phyloP scores from a whole-genome alignment of 352 stramenopile species.

The Phytophthora nicotianae region DNA sequence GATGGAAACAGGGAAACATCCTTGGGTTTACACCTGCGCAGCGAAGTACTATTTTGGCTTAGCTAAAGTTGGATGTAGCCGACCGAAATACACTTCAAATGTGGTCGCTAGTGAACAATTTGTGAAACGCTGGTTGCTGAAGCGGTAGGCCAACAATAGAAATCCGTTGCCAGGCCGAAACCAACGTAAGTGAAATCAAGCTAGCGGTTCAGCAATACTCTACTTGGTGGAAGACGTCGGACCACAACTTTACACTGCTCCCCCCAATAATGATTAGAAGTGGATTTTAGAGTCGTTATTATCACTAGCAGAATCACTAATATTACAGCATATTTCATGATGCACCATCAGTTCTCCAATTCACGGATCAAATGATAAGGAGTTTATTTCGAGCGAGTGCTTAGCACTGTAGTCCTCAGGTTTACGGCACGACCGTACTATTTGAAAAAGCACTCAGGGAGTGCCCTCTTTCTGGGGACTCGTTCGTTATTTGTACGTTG shows the following conservation, averaged over 20 bases:
- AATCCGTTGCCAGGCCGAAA: background rate
- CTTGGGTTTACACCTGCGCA: background rate
- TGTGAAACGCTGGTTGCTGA: conserved; percentile 2
- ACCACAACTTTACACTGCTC: background rate
- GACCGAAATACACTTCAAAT: background rate
- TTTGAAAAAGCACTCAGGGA: background rate
- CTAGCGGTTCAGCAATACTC: background rate
- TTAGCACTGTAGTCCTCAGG: background rate
- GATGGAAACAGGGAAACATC: background rate
- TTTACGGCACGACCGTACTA: background rate
- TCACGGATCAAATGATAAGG: background rate
- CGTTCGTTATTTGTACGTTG: conserved; percentile 10
- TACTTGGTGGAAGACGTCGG: conserved; percentile 1
- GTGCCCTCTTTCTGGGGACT: background rate
- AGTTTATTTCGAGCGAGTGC: background rate
- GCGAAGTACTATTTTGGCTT: conserved; percentile 1
- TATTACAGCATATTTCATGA: too few species aligned
- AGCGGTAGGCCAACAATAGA: background rate
- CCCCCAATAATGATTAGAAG: too few species aligned
- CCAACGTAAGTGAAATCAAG: background rate
- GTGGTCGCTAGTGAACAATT: background rate
- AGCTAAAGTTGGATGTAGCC: too few species aligned
- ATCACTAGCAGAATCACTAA: too few species aligned
- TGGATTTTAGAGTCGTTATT: too few species aligned
- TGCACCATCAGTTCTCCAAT: background rate